Conservation (phyloP, 495 filamentous ascomycete species). For the Echria macrotheca region DNA sequence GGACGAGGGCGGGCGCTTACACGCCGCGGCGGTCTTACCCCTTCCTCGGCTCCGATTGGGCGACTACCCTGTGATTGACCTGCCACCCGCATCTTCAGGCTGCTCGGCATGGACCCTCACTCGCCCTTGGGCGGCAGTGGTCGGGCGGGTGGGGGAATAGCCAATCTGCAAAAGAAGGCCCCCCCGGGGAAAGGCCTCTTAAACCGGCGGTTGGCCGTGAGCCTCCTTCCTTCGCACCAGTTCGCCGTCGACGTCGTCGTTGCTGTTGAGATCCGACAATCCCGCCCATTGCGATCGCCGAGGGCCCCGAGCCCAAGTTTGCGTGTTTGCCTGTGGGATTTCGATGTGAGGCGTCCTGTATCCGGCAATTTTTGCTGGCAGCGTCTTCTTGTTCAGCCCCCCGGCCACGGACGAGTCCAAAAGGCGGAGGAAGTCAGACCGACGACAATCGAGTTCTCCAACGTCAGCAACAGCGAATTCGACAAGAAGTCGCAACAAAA, state of each 20-base stretch:
- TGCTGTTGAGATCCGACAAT: neutral
- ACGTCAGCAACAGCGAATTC: no score
- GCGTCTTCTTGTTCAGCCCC: neutral
- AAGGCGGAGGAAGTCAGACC: neutral
- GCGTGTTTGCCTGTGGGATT: no score
- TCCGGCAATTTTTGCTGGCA: neutral
- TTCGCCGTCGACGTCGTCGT: neutral
- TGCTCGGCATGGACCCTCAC: constrained; percentile 16
- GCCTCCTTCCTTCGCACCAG: constrained; percentile 10
- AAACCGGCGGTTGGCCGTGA: constrained; percentile 8
- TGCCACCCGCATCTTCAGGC: constrained; percentile 26
- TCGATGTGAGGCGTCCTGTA: constrained; percentile 13
- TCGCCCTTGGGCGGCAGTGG: constrained; percentile 22
- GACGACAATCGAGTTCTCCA: no score
- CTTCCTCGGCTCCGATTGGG: constrained; percentile 24
- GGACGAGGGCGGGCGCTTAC: constrained; percentile 25
- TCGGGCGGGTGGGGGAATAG: constrained; percentile 6
- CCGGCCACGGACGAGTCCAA: constrained; percentile 2
- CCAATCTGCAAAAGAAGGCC: no score
- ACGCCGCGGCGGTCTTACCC: constrained; percentile 12
- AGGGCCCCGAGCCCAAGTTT: no score
- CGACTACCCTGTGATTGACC: constrained; percentile 23
- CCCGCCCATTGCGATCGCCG: no score
- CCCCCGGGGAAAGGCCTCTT: no score
- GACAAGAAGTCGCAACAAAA: no score